Conservation (phyloP, 1,139 yeast genomes). For the Keqinozyma sinolaborantium region DNA sequence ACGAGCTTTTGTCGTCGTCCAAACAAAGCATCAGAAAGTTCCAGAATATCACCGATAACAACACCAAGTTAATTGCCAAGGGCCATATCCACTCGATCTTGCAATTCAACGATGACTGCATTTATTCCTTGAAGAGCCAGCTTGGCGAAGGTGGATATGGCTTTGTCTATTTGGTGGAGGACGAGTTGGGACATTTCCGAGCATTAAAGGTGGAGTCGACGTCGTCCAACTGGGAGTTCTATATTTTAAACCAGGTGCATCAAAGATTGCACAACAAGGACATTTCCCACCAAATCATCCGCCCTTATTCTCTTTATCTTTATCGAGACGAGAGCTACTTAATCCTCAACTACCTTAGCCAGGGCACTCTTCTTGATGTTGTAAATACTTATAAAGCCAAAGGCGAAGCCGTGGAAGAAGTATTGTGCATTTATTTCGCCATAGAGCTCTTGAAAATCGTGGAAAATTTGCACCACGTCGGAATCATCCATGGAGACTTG, state of each 20-base stretch:
- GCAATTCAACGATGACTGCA: conserved; percentile 48
- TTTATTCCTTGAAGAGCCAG: conserved; percentile 54
- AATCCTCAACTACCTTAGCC: conserved; percentile 62
- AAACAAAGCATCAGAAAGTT: conserved; percentile 25
- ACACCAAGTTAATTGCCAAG: conserved; percentile 28
- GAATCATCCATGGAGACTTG: conserved; percentile 80
- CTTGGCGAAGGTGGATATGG: conserved; percentile 84
- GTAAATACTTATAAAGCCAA: conserved; percentile 46
- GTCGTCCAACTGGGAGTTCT: conserved; percentile 78
- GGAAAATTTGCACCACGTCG: conserved; percentile 59
- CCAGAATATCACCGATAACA: conserved; percentile 30
- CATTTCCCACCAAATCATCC: conserved; percentile 21
- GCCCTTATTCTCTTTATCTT: conserved; percentile 50
- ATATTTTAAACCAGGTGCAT: conserved; percentile 59
- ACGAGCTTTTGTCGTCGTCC: conserved; percentile 12
- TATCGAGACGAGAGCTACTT: conserved; percentile 75
- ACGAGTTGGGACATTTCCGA: conserved; percentile 50
- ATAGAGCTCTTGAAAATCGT: conserved; percentile 58
- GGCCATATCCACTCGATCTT: conserved; percentile 42
- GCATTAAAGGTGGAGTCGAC: conserved; percentile 79
- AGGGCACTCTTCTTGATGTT: conserved; percentile 77
- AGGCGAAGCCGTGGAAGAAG: conserved; percentile 50
- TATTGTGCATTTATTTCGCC: conserved; percentile 59
- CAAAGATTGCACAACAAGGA: conserved; percentile 19
- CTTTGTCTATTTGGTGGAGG: conserved; percentile 71